Conservation (phyloP, 2,329 filamentous ascomycete genomes). For the Mycogone perniciosa region DNA sequence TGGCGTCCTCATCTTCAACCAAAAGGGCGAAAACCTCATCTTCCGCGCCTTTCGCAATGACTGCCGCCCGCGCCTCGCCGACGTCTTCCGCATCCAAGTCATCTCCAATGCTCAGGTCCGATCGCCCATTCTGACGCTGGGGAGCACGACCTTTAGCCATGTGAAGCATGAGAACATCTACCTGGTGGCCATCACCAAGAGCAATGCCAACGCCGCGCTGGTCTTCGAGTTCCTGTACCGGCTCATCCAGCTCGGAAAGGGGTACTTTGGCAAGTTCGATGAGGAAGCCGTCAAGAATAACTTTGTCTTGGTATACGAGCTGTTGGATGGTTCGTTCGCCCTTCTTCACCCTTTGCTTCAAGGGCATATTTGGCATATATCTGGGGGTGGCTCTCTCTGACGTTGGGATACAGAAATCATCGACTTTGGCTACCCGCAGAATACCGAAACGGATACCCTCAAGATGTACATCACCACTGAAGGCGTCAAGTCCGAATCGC, state of each 20-base stretch:
- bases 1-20: conserved; percentile 96
- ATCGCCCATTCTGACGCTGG: conserved; percentile 92
- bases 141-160: conserved; percentile 98
- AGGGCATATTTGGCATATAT: neutral
- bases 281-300: conserved; percentile 99
- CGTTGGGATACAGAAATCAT: conserved; percentile 66
- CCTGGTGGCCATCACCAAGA: conserved; percentile 93
- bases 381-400: neutral
- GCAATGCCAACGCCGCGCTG: conserved; percentile 95
- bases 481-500: conserved; percentile 86
- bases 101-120: conserved; percentile 97
- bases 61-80: conserved; percentile 92
- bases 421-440: conserved; percentile 98
- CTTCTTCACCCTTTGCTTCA: neutral
- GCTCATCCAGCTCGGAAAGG: conserved; percentile 80
- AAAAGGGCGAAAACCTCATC: conserved; percentile 99
- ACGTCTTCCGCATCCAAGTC: conserved; percentile 99
- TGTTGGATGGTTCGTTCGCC: conserved; percentile 67
- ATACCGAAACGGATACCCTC: conserved; percentile 95
- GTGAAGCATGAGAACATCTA: conserved; percentile 99
- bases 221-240: conserved; percentile 98
- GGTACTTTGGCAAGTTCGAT: conserved; percentile 98
- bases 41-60: conserved; percentile 98
- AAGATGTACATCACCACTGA: conserved; percentile 99
- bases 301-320: conserved; percentile 96